Percentiles rank a stretch among this genome's conserved stretches.
Conservation (phyloP, 1,139 yeast genomes). For the Hansenula lynferdii region DNA sequence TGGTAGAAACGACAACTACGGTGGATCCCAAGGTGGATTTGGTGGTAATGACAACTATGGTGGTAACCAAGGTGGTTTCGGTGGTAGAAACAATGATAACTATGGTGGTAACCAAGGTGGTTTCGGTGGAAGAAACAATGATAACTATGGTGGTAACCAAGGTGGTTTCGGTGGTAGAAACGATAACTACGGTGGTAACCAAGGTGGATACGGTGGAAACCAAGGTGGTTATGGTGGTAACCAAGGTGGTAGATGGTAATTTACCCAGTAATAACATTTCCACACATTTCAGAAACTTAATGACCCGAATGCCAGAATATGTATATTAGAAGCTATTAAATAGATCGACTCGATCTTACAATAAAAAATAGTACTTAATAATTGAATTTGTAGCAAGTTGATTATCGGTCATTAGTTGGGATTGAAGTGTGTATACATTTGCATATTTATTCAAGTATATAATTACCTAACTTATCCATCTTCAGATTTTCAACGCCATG, state of each 20-base stretch:
- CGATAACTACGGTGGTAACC: conserved; percentile 6
- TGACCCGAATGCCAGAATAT: no score
- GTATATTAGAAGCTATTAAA: no score
- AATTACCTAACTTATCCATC: conserved; percentile 80
- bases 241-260: conserved; percentile 40
- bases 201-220: conserved; percentile 18
- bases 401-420: no score
- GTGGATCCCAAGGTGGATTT: conserved; percentile 14
- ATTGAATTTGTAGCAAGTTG: no score
- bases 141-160: neutral
- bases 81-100: conserved; percentile 6
- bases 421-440: neutral
- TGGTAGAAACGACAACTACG: conserved; percentile 6
- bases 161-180: conserved; percentile 4
- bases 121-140: conserved; percentile 1
- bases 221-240: conserved; percentile 26
- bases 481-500: conserved; percentile 56
- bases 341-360: no score
- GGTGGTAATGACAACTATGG: conserved; percentile 17
- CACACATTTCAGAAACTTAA: neutral
- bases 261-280: neutral
- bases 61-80: conserved; percentile 18
- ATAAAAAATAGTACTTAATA: no score
- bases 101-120: neutral
- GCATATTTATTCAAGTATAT: conserved; percentile 45